phyloP scores from a whole-genome alignment of 1,139 yeast species.

The Candida sp. region DNA sequence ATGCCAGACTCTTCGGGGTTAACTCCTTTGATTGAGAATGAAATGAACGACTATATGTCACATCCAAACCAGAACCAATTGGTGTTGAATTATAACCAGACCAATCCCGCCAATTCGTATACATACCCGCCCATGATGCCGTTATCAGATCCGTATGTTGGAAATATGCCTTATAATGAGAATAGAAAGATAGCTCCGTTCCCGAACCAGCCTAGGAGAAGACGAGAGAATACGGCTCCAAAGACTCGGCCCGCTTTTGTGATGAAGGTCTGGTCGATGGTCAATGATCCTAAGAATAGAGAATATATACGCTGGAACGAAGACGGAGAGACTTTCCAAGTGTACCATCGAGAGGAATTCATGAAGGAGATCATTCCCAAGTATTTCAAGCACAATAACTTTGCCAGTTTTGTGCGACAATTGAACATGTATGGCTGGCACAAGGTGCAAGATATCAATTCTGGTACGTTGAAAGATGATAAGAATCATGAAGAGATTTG shows the following conservation, averaged over 20 bases:
- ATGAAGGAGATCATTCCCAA: constrained; percentile 82
- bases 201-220: constrained; percentile 14
- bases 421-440: constrained; percentile 99
- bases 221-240: constrained; percentile 33
- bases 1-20: neutral
- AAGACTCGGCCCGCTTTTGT: constrained; percentile 80
- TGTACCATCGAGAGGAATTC: constrained; percentile 79
- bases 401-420: constrained; percentile 93
- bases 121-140: constrained; percentile 1
- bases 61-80: constrained; percentile 1
- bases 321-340: constrained; percentile 84
- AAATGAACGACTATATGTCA: neutral
- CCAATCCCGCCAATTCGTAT: neutral
- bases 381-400: constrained; percentile 91
- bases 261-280: constrained; percentile 92
- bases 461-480: constrained; percentile 56
- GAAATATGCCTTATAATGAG: constrained; percentile 1
- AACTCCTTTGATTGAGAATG: constrained; percentile 1
- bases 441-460: constrained; percentile 77
- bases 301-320: constrained; percentile 80
- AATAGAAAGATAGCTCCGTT: constrained; percentile 1
- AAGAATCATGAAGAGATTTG: constrained; percentile 41
- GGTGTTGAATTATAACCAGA: neutral
- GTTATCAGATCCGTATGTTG: constrained; percentile 4
- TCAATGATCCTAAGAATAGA: constrained; percentile 70